Percentiles rank a stretch among this genome's conserved stretches.
Evolutionary conservation across 2,329 filamentous ascomycete species (phyloP).

Genomic region (Colletotrichum neosansevieriae): DNA sequence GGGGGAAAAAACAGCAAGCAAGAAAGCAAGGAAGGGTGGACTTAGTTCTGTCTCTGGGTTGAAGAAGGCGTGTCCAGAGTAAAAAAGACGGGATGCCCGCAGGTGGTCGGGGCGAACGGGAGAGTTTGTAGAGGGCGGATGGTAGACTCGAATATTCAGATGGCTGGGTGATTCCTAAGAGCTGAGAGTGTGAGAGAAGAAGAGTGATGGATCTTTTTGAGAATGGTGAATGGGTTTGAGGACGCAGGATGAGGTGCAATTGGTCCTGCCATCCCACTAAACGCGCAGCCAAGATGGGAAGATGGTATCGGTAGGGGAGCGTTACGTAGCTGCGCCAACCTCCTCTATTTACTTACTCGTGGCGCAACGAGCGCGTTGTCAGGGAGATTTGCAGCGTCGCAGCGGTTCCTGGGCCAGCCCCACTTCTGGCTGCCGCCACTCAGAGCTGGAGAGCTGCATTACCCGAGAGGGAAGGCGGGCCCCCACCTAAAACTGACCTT

Average conservation of each 20-base stretch:
- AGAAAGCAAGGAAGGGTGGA: conserved; percentile 27
- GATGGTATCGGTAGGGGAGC: conserved; percentile 1
- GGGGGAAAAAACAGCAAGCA: conserved; percentile 13
- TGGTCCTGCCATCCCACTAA: conserved; percentile 41
- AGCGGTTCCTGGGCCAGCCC: conserved; percentile 38
- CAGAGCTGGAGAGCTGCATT: not conserved
- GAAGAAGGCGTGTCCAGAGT: conserved; percentile 19
- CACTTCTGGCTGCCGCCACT: conserved; percentile 20
- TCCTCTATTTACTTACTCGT: conserved; percentile 43
- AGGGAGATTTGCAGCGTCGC: conserved; percentile 39
- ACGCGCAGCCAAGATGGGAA: conserved; percentile 14
- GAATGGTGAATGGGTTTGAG: conserved; percentile 17
- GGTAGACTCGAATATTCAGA: conserved; percentile 41
- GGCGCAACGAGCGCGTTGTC: conserved; percentile 35
- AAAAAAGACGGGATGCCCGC: conserved; percentile 20
- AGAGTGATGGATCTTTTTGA: conserved; percentile 31
- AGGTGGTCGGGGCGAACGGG: conserved; percentile 16
- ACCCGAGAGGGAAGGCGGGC: conserved; percentile 20
- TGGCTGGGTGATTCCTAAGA: conserved; percentile 39
- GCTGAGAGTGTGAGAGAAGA: conserved; percentile 13
- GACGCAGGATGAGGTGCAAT: conserved; percentile 26
- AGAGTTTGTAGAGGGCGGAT: conserved; percentile 28
- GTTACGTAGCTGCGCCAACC: conserved; percentile 42
- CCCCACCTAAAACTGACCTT: not conserved
- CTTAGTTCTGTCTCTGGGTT: conserved; percentile 42